Evolutionary conservation across 2,329 filamentous ascomycete species (phyloP).

Genomic region (Septoria petroselini): DNA sequence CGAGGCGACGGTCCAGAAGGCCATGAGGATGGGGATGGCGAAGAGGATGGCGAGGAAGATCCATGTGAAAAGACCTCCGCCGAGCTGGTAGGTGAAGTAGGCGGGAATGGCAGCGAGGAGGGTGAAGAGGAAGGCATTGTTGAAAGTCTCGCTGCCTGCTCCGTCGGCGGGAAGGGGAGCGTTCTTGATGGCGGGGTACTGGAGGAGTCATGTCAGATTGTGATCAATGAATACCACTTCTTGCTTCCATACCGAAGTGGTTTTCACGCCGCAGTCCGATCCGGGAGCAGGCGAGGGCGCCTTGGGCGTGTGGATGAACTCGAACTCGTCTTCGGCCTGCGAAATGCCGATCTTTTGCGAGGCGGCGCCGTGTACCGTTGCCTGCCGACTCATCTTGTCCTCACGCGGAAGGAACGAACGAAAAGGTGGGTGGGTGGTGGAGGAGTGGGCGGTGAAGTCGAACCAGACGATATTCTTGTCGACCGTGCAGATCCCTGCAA

Average conservation of each 20-base stretch:
- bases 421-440: too few relatives aligned
- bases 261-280: conserved; percentile 58
- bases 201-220: conserved; percentile 14
- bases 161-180: conserved; percentile 88
- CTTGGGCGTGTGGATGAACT: conserved; percentile 64
- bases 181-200: conserved; percentile 92
- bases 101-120: conserved; percentile 68
- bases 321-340: conserved; percentile 55
- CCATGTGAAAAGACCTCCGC: conserved; percentile 82
- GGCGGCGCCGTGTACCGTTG: not conserved
- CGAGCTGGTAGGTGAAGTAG: conserved; percentile 78
- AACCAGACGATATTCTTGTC: too few relatives aligned
- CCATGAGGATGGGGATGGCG: conserved; percentile 72
- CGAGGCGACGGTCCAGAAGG: conserved; percentile 79
- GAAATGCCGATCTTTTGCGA: conserved; percentile 25
- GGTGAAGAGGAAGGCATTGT: conserved; percentile 71
- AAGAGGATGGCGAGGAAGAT: conserved; percentile 81
- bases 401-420: too few relatives aligned
- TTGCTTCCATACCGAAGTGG: conserved; percentile 54
- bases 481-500: too few relatives aligned
- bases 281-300: conserved; percentile 51
- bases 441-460: too few relatives aligned
- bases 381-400: too few relatives aligned
- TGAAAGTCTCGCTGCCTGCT: conserved; percentile 80
- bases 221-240: conserved; percentile 7